Evolutionary conservation across 2,329 filamentous ascomycete genomes (phyloP).

Genomic region (Aspergillus neotritici): DNA sequence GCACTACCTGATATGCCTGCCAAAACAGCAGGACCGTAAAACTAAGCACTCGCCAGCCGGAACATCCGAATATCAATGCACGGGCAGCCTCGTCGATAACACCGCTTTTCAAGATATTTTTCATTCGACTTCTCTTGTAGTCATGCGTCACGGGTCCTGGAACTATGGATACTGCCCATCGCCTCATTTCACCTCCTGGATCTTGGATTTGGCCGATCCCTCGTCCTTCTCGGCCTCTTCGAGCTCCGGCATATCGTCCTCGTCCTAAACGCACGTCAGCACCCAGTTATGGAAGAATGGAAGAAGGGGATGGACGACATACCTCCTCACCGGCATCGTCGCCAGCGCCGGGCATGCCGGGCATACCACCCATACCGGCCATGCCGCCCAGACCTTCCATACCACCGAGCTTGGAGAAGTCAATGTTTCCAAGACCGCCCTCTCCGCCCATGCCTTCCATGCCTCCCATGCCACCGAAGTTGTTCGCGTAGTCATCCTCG

Average conservation of each 20-base stretch:
- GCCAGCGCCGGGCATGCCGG: constrained; percentile 37
- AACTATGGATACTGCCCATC: too few relatives aligned
- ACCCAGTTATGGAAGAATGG: neutral
- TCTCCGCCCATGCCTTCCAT: constrained; percentile 34
- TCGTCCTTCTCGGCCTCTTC: constrained; percentile 40
- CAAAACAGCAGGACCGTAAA: too few relatives aligned
- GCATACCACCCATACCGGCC: too few relatives aligned
- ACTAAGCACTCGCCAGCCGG: too few relatives aligned
- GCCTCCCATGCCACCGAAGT: constrained; percentile 47
- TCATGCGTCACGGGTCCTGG: too few relatives aligned
- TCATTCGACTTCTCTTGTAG: too few relatives aligned
- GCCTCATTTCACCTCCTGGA: constrained; percentile 32
- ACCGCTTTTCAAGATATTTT: too few relatives aligned
- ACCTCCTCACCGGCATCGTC: constrained; percentile 37
- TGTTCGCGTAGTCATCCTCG: constrained; percentile 64
- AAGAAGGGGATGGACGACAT: constrained; percentile 22
- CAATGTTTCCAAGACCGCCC: constrained; percentile 77
- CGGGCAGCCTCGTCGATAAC: too few relatives aligned
- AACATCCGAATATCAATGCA: too few relatives aligned
- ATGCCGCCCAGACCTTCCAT: constrained; percentile 33
- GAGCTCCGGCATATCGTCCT: constrained; percentile 81
- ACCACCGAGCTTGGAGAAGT: constrained; percentile 84
- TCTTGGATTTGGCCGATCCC: constrained; percentile 32
- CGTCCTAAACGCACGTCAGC: constrained; percentile 35
- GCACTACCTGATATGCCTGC: too few relatives aligned